These are phyloP conservation scores for Diaporthe batatas DNA, from an alignment of 2,329 filamentous ascomycete genomes.

Conservation along the genomic window DNA sequence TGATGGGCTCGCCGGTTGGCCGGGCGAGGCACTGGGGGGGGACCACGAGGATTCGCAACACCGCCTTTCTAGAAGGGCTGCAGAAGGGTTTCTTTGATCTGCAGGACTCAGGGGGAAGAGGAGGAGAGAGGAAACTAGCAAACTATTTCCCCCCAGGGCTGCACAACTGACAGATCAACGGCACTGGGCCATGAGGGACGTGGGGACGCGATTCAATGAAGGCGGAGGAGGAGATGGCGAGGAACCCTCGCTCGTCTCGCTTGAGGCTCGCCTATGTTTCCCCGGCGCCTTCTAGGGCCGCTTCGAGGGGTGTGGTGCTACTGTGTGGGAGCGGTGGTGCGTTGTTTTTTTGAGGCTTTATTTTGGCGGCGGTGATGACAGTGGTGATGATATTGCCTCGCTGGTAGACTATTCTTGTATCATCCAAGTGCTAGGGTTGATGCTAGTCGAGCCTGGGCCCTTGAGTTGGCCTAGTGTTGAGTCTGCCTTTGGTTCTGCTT, in stretches of 20 bases:
- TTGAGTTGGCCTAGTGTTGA: conserved; percentile 10
- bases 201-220: conserved; percentile 15
- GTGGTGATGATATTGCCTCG: not conserved
- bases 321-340: conserved; percentile 6
- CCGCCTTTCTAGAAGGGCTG: conserved; percentile 38
- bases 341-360: conserved; percentile 18
- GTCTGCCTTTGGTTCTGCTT: not conserved
- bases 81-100: conserved; percentile 30
- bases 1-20: conserved; percentile 25
- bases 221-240: conserved; percentile 21
- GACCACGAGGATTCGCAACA: conserved; percentile 32
- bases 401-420: not conserved
- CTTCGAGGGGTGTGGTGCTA: conserved; percentile 9
- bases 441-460: conserved; percentile 15
- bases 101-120: conserved; percentile 22
- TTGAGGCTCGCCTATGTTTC: conserved; percentile 29
- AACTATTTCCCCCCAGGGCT: not conserved
- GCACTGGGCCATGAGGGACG: not conserved
- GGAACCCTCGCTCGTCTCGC: conserved; percentile 24
- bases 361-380: not conserved
- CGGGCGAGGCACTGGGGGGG: too few relatives aligned
- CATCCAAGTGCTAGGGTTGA: not conserved
- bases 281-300: conserved; percentile 17
- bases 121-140: too few relatives aligned
- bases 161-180: not conserved